These are phyloP conservation scores for Margaritispora aquatica DNA, from an alignment of 495 filamentous ascomycete species.

Conservation along the genomic window DNA sequence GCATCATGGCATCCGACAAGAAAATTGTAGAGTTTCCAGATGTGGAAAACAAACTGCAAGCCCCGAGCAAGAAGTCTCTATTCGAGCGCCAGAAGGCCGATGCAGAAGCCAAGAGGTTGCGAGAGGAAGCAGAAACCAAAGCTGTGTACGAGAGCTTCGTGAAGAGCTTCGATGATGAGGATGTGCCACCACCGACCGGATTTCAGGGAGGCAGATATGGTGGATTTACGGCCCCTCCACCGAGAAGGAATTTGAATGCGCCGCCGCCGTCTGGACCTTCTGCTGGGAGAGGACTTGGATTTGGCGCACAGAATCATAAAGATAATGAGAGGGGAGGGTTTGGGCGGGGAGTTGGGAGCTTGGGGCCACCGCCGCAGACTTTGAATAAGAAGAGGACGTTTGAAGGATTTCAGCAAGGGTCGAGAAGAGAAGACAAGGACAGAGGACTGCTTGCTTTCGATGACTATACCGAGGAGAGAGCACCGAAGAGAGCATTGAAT, in stretches of 20 bases:
- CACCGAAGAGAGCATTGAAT: constrained; percentile 38
- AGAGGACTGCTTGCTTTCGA: constrained; percentile 45
- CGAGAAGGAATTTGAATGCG: constrained; percentile 47
- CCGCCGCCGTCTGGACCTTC: constrained; percentile 17
- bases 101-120: constrained; percentile 81
- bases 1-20: constrained; percentile 15
- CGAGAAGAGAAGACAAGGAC: constrained; percentile 18
- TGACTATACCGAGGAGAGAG: constrained; percentile 35
- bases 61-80: constrained; percentile 78
- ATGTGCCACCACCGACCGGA: constrained; percentile 30
- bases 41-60: constrained; percentile 73
- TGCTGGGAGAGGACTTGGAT: constrained; percentile 25
- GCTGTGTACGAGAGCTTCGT: constrained; percentile 89
- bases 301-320: constrained; percentile 31
- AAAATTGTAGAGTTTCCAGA: constrained; percentile 64
- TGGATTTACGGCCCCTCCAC: constrained; percentile 18
- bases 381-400: constrained; percentile 40
- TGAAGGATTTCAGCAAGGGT: constrained; percentile 36
- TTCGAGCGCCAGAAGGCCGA: constrained; percentile 93
- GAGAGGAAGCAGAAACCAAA: constrained; percentile 84
- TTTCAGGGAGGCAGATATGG: constrained; percentile 23
- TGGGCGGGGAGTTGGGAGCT: constrained; percentile 65
- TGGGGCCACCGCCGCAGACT: constrained; percentile 57
- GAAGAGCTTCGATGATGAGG: constrained; percentile 79
- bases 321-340: constrained; percentile 17